These are phyloP conservation scores for Rhazya stricta DNA, from an alignment of 257 asterid species.

Conservation along the genomic window DNA sequence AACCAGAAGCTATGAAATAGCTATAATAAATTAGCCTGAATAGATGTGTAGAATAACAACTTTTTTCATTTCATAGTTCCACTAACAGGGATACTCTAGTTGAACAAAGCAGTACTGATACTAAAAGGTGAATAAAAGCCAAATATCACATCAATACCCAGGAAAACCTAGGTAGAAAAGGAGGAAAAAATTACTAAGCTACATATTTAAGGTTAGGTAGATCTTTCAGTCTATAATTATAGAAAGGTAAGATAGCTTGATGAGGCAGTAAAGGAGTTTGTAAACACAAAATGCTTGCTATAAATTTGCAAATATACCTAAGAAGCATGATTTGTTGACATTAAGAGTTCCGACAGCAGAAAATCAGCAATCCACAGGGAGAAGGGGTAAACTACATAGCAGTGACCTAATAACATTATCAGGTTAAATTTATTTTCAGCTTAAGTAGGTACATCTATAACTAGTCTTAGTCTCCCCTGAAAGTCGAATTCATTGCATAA, in stretches of 20 bases:
- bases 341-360: background rate
- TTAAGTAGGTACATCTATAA: background rate
- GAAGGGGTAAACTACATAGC: background rate
- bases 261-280: background rate
- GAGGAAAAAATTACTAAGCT: background rate
- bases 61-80: background rate
- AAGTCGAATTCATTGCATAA: background rate
- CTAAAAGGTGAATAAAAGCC: background rate
- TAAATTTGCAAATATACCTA: constrained; percentile 4
- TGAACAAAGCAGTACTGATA: background rate
- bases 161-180: background rate
- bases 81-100: background rate
- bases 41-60: background rate
- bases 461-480: background rate
- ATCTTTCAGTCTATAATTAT: background rate
- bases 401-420: background rate
- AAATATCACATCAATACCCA: background rate
- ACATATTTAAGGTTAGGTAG: background rate
- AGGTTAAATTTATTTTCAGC: background rate
- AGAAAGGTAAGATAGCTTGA: background rate
- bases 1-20: too few relatives aligned
- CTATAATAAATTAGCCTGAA: too few relatives aligned
- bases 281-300: background rate
- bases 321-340: background rate
- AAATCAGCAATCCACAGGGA: background rate